Percentiles rank a stretch among this genome's conserved stretches.
Conservation (phyloP, 2,329 filamentous ascomycete species). For the Aspergillus brunneoviolaceus region DNA sequence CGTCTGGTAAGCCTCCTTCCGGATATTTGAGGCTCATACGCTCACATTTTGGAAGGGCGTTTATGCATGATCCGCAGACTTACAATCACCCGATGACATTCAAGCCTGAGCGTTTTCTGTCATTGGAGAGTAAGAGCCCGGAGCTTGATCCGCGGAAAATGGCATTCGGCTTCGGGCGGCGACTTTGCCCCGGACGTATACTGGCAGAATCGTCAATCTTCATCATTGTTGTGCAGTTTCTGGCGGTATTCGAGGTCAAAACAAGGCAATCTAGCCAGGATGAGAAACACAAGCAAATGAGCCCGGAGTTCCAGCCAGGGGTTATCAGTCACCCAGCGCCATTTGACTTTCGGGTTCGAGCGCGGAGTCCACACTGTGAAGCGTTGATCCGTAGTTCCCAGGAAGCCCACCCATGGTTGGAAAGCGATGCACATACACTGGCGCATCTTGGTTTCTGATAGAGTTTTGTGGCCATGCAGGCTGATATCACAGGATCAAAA, state of each 20-base stretch:
- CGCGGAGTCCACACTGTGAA: neutral
- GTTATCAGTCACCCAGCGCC: neutral
- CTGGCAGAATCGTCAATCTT: neutral
- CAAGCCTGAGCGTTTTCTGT: neutral
- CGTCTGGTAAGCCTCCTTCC: conserved; percentile 5
- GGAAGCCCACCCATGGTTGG: neutral
- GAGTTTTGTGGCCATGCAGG: neutral
- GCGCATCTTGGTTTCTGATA: neutral
- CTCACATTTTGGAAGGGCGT: neutral
- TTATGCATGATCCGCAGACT: neutral
- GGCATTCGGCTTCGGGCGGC: neutral
- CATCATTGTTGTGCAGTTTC: neutral
- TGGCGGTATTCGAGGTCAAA: neutral
- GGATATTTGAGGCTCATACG: neutral
- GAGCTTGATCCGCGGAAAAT: neutral
- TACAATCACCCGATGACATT: neutral
- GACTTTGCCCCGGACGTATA: neutral
- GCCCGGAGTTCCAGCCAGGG: neutral
- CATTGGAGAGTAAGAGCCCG: neutral
- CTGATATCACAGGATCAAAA: neutral
- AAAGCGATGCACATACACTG: neutral
- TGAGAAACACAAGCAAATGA: neutral
- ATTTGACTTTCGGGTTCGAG: neutral
- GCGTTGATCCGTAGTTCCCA: neutral
- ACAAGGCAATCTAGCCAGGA: neutral